Evolutionary conservation across 2,329 filamentous ascomycete species (phyloP).

Genomic region (Cercospora berteroae): DNA sequence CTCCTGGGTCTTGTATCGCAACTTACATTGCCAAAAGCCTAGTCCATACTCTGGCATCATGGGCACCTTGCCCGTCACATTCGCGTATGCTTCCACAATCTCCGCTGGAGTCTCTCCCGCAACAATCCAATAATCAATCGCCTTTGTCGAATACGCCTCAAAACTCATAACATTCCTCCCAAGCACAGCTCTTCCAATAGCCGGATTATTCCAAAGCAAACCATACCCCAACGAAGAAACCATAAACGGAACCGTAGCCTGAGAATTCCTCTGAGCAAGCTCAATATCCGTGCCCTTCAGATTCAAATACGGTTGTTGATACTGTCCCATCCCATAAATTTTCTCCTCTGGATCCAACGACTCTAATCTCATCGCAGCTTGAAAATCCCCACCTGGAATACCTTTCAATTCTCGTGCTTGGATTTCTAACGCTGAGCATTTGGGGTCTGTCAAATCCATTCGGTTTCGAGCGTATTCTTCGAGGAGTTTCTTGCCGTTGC

Average conservation of each 20-base stretch:
- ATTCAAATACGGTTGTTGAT: slow-evolving; percentile 63
- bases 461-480: slow-evolving; percentile 56
- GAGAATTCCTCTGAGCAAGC: slow-evolving; percentile 65
- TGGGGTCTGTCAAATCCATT: slow-evolving; percentile 54
- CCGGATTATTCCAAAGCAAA: slow-evolving; percentile 66
- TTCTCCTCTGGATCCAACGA: slow-evolving; percentile 53
- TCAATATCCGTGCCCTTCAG: slow-evolving; percentile 63
- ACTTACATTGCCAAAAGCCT: slow-evolving; percentile 68
- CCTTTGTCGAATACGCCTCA: slow-evolving; percentile 58
- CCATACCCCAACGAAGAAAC: slow-evolving; percentile 62
- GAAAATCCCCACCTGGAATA: slow-evolving; percentile 53
- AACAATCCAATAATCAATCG: slow-evolving; percentile 64
- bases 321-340: slow-evolving; percentile 69
- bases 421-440: slow-evolving; percentile 57
- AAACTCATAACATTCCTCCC: slow-evolving; percentile 62
- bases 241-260: slow-evolving; percentile 63
- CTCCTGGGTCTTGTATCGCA: slow-evolving; percentile 65
- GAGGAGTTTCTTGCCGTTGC: slow-evolving; percentile 42
- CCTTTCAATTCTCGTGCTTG: slow-evolving; percentile 59
- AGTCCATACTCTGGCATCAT: slow-evolving; percentile 69
- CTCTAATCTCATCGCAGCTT: slow-evolving; percentile 60
- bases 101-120: slow-evolving; percentile 56
- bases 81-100: slow-evolving; percentile 57
- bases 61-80: slow-evolving; percentile 58
- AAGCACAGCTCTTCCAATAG: slow-evolving; percentile 59